Evolutionary conservation across 2,329 filamentous ascomycete genomes (phyloP), one percentile per base, ranked within the genome.

Genomic region (Orbilia javanica): DNA sequence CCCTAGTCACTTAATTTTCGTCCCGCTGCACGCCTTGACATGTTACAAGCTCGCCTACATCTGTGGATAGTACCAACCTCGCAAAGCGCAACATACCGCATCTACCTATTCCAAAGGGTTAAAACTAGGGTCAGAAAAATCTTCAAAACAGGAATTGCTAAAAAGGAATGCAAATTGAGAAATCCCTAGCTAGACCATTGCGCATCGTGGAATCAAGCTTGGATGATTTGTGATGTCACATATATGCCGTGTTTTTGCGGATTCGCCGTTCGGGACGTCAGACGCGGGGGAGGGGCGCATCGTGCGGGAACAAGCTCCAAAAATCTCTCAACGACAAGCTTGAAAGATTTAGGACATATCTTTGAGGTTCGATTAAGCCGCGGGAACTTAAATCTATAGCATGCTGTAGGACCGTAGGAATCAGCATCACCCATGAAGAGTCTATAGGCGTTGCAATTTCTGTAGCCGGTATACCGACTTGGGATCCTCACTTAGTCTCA

Each of bases 241-340:
- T n/a, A 42, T 39, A 3, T 27, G 34, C 71, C 71, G 53, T 57
- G 1, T 55, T 36, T 68, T 27, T 1, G 7, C 57, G 72, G 65
- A 69, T 39, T 76, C 48, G 48, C 65, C 46, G 57, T 65, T 65
- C 57, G 39, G 48, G 64, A 25, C 48, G 62, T 44, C 31, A 7
- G 50, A 60, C 55, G 55, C 55, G 55, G 66, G 36, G 66, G 52
- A 57, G 27, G 27, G 46, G 44, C 42, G 50, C 27, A 70, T 48
- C 5, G 48, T 46, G 44, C 63, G 46, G 46, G 34, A 42, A 48
- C 42, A 34, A 11, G 8, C 20, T 15, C n/a, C 2, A 50, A 25
- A 36, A 36, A 13, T n/a, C 8, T 22, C 31, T 20, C 44, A 66
- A 18, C 29, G 36, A n/a, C n/a, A n/a, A n/a, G n/a, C 39, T 13